Percentiles rank a stretch among this genome's conserved stretches.
Conservation (phyloP, 345 rosid species). For the Boechera stricta region DNA sequence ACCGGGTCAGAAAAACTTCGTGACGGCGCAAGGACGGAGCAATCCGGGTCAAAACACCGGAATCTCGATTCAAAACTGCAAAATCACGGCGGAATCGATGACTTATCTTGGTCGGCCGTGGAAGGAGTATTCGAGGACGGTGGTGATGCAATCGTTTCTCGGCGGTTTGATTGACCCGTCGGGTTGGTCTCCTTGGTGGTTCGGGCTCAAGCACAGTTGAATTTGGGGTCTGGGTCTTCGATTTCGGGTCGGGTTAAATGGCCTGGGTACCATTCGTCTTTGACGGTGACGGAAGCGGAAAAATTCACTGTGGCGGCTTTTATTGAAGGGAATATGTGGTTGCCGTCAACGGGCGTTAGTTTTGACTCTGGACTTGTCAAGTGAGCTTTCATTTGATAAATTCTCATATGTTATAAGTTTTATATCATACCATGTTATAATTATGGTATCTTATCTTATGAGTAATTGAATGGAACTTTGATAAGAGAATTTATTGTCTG, state of each 20-base stretch:
- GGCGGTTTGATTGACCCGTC: slow-evolving; percentile 54
- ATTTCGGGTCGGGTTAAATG: slow-evolving; percentile 55
- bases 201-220: slow-evolving; percentile 53
- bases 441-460: too few species aligned
- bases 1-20: slow-evolving; percentile 54
- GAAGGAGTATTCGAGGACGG: slow-evolving; percentile 67
- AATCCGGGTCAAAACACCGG: slow-evolving; percentile 64
- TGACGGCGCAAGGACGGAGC: slow-evolving; percentile 72
- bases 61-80: slow-evolving; percentile 59
- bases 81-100: slow-evolving; percentile 51
- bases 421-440: too few species aligned
- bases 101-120: slow-evolving; percentile 76
- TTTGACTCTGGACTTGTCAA: slow-evolving; percentile 49
- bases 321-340: slow-evolving; percentile 42
- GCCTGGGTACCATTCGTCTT: slow-evolving; percentile 51
- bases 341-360: slow-evolving; percentile 47
- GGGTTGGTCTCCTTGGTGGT: slow-evolving; percentile 59
- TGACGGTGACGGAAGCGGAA: slow-evolving; percentile 41
- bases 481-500: too few species aligned
- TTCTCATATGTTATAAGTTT: neutral
- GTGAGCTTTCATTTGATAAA: slow-evolving; percentile 19
- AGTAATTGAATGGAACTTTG: too few species aligned
- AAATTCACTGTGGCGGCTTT: slow-evolving; percentile 38
- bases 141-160: slow-evolving; percentile 59
- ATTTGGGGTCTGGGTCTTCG: slow-evolving; percentile 58